Conservation (phyloP, 768 basidiomycete species). For the Pleurotus salmoneostramineus region DNA sequence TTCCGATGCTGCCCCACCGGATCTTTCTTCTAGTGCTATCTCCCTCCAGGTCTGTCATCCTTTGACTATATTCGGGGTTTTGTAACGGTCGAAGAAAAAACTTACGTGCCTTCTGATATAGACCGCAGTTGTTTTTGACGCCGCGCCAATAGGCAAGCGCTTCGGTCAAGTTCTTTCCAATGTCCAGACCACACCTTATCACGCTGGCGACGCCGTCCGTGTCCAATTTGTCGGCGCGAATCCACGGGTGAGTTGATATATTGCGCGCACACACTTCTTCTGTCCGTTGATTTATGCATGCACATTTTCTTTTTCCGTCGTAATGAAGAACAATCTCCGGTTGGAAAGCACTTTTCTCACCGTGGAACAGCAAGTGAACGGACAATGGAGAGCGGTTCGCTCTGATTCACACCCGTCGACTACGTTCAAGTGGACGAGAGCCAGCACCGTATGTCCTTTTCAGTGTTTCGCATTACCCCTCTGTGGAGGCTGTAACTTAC, state of each 20-base stretch:
- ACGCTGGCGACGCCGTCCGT: conserved; percentile 51
- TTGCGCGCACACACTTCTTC: conserved; percentile 2
- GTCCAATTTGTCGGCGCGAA: conserved; percentile 74
- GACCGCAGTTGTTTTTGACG: conserved; percentile 62
- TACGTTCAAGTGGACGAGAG: conserved; percentile 59
- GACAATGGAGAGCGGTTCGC: conserved; percentile 52
- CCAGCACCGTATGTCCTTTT: conserved; percentile 39
- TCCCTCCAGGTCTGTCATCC: conserved; percentile 51
- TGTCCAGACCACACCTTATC: conserved; percentile 48
- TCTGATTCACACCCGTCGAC: conserved; percentile 83
- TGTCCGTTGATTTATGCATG: not conserved
- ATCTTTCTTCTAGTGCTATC: conserved; percentile 63
- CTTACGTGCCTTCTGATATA: conserved; percentile 18
- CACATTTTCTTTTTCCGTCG: not conserved
- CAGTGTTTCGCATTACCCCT: not conserved
- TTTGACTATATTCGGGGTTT: too few species aligned
- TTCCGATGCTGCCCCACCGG: conserved; percentile 62
- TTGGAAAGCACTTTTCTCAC: conserved; percentile 71
- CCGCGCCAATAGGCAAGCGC: conserved; percentile 45
- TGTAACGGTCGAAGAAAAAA: too few species aligned
- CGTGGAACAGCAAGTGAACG: conserved; percentile 49
- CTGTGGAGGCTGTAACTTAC: conserved; percentile 1
- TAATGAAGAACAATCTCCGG: conserved; percentile 65
- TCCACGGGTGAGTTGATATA: conserved; percentile 52
- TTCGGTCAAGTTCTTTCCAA: conserved; percentile 64